Evolutionary conservation across 106 monocot genomes (phyloP).

Genomic region (Allium cepa): DNA sequence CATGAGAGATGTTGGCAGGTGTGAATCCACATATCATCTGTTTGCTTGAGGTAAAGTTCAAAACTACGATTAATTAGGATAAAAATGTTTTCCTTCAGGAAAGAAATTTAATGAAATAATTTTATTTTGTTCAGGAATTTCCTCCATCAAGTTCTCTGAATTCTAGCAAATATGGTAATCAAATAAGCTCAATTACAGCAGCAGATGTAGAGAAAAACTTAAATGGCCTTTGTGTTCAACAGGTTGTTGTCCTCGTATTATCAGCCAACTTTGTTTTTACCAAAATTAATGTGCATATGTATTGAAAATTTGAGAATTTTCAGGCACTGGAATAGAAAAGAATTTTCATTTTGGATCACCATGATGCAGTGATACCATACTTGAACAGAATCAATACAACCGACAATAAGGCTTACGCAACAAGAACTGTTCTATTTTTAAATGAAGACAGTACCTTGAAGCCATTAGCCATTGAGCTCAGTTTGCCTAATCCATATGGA

Average conservation of each 20-base stretch:
- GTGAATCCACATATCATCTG: conserved; percentile 50
- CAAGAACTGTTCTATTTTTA: conserved; percentile 27
- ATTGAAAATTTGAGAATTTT: no score
- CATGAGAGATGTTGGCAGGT: conserved; percentile 57
- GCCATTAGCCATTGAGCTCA: conserved; percentile 17
- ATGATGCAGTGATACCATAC: conserved; percentile 23
- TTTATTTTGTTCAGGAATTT: conserved; percentile 33
- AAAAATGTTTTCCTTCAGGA: background rate
- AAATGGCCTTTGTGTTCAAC: conserved; percentile 28
- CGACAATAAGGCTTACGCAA: conserved; percentile 25
- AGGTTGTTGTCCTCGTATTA: conserved; percentile 15
- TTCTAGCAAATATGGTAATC: conserved; percentile 32
- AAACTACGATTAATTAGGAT: background rate
- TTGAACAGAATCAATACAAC: conserved; percentile 22
- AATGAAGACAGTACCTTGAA: conserved; percentile 27
- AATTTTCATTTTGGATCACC: conserved; percentile 31
- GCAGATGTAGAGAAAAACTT: conserved; percentile 36
- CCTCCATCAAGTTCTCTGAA: conserved; percentile 72
- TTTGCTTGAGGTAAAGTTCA: conserved; percentile 25
- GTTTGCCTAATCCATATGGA: conserved; percentile 11
- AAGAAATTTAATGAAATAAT: background rate
- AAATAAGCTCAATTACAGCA: conserved; percentile 49
- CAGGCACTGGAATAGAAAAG: conserved; percentile 18
- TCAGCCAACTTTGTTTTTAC: background rate
- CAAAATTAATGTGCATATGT: no score